Evolutionary conservation across 345 rosid species (phyloP), one percentile per base, ranked within the genome.

Genomic region (Nephelium lappaceum): DNA sequence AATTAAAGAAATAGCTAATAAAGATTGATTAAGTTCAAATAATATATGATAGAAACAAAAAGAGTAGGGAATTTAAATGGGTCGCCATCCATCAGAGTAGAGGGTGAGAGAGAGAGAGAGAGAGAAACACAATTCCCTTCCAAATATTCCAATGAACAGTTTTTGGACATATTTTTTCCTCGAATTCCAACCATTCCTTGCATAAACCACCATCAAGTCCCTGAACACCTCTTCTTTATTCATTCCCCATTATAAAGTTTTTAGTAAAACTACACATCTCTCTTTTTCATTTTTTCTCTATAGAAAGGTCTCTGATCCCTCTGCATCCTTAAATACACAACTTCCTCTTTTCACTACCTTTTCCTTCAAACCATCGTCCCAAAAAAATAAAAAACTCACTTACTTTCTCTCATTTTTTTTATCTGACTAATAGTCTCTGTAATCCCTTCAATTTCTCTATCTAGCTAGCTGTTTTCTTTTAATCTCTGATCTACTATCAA

Each of bases 111-210:
- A 8, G 49, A 71, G 72, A 67, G 57, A 51, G 73, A 72, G 58
- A 84, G 84, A 76, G 69, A 76, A 67, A 27, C 43, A 23, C 53
- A 73, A 81, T 88, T 82, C 82, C 84, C 72, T 83, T 82, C 86
- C 84, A 82, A 77, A 84, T 87, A 86, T 85, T 89, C 87, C 87
- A 81, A 78, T 80, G 85, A 85, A 81, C 79, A 80, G 82, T 82
- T 81, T 75, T 61, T 84, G 87, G 86, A 71, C 47, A 83, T 27
- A 5, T 11, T 25, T 25, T 19, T 58, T 21, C 8, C 84, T 77
- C 90, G 76, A 85, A 68, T 86, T 77, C 85, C 81, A 85, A 76
- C 89, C 83, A 87, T 83, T 85, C 86, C 85, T 83, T 82, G 78
- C 81, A 71, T 15, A 57, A 81, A 79, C 75, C 79, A 74, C 62